phyloP scores from a whole-genome alignment of 2,329 filamentous ascomycete genomes.

The Fusarium paranaense region DNA sequence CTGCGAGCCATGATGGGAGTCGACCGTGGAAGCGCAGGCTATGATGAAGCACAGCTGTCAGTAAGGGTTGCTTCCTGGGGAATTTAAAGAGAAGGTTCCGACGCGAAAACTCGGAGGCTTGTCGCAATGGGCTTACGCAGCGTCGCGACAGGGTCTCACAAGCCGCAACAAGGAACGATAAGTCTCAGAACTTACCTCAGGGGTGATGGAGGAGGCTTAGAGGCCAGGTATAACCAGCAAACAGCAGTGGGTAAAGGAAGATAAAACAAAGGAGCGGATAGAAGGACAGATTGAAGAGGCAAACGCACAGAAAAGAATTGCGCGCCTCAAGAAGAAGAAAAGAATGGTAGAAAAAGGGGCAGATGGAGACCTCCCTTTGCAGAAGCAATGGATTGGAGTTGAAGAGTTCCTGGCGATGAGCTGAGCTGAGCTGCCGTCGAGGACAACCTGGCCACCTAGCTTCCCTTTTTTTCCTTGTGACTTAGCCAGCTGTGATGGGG shows the following conservation, averaged over 20 bases:
- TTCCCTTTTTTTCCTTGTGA: slow-evolving; percentile 37
- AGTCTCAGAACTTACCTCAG: slow-evolving; percentile 41
- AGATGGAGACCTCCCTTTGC: slow-evolving; percentile 36
- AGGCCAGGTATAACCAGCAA: slow-evolving; percentile 20
- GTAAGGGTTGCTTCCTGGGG: slow-evolving; percentile 4
- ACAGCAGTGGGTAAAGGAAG: slow-evolving; percentile 18
- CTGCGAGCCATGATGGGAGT: slow-evolving; percentile 58
- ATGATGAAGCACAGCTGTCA: slow-evolving; percentile 30
- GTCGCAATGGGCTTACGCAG: slow-evolving; percentile 2
- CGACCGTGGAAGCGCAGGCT: slow-evolving; percentile 17
- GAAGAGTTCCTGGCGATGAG: slow-evolving; percentile 23
- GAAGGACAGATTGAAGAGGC: slow-evolving; percentile 30
- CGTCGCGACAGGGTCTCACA: slow-evolving; percentile 23
- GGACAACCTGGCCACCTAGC: slow-evolving; percentile 45
- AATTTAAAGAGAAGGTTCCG: not conserved
- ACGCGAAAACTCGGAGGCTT: slow-evolving; percentile 8
- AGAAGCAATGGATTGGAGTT: slow-evolving; percentile 37
- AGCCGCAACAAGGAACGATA: slow-evolving; percentile 21
- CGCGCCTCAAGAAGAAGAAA: slow-evolving; percentile 31
- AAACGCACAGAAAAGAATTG: slow-evolving; percentile 32
- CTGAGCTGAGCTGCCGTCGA: slow-evolving; percentile 31
- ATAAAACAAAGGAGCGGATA: slow-evolving; percentile 39
- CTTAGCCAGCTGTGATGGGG: slow-evolving; percentile 20
- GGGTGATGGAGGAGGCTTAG: slow-evolving; percentile 22
- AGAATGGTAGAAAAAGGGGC: slow-evolving; percentile 27